Evolutionary conservation across 371 early-diverging fungal genomes (phyloP).

Genomic region (Mucor piriformis): DNA sequence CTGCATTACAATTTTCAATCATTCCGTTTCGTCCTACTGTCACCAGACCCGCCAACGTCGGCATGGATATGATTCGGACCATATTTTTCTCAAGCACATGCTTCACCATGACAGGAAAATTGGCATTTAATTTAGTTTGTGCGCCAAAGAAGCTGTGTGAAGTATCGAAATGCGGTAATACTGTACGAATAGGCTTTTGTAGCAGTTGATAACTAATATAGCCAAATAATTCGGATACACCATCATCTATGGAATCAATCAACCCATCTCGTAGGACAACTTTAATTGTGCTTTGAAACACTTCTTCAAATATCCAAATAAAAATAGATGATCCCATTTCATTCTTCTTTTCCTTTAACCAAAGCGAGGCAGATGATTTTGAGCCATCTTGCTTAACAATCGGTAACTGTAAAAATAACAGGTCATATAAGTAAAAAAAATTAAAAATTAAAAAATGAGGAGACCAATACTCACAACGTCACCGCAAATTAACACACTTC

Average conservation of each 20-base stretch:
- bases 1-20: constrained; percentile 57
- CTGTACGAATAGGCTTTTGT: constrained; percentile 20
- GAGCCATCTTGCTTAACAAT: constrained; percentile 61
- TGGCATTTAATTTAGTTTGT: constrained; percentile 54
- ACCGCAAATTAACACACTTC: constrained; percentile 61
- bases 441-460: not conserved
- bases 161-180: constrained; percentile 41
- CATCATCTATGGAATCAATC: constrained; percentile 52
- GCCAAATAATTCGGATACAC: constrained; percentile 56
- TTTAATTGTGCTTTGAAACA: constrained; percentile 57
- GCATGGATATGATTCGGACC: constrained; percentile 65
- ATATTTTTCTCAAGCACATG: constrained; percentile 6
- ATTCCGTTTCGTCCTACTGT: constrained; percentile 50
- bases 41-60: constrained; percentile 71
- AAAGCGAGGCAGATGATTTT: constrained; percentile 64
- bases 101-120: constrained; percentile 65
- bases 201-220: constrained; percentile 51
- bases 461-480: constrained; percentile 56
- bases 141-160: constrained; percentile 60
- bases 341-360: constrained; percentile 67
- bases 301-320: constrained; percentile 76
- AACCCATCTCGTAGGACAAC: constrained; percentile 42
- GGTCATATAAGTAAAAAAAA: constrained; percentile 1
- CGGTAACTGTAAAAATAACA: constrained; percentile 47
- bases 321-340: constrained; percentile 54